These are phyloP conservation scores for Neofusicoccum umdonicola DNA, from an alignment of 2,329 filamentous ascomycete genomes.

Conservation along the genomic window DNA sequence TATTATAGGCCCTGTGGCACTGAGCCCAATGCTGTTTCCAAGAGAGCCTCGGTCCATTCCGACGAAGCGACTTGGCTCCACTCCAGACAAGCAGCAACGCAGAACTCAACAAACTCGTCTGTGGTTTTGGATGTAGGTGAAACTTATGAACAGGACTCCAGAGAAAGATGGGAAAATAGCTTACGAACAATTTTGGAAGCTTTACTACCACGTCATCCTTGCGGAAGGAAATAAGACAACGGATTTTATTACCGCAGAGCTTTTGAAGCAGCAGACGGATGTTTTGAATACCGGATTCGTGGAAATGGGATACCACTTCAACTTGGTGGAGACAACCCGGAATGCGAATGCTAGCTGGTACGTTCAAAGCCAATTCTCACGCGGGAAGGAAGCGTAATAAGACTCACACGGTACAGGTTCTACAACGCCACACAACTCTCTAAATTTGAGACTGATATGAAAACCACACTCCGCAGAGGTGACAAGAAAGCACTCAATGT, in stretches of 20 bases:
- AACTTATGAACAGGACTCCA: not conserved
- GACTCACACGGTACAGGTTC: not conserved
- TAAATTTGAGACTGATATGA: conserved; percentile 42
- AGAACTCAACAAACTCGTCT: not conserved
- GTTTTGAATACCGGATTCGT: conserved; percentile 48
- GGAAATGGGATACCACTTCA: conserved; percentile 47
- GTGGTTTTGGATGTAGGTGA: not conserved
- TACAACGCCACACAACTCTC: not conserved
- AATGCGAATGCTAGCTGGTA: conserved; percentile 50
- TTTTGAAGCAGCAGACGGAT: conserved; percentile 41
- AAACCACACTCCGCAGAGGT: conserved; percentile 46
- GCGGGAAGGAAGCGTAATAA: not conserved
- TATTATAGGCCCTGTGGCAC: not conserved
- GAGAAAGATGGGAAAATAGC: too few relatives aligned
- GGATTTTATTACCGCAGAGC: not conserved
- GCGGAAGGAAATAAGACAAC: not conserved
- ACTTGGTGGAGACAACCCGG: conserved; percentile 43
- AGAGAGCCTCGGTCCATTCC: not conserved
- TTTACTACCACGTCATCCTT: not conserved
- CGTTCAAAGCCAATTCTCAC: not conserved
- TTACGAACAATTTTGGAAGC: not conserved
- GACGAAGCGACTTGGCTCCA: not conserved
- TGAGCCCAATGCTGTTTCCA: not conserved
- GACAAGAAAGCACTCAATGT: conserved; percentile 39
- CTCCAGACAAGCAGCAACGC: not conserved